Evolutionary conservation across 257 asterid species (phyloP).

Genomic region (Solanum etuberosum): DNA sequence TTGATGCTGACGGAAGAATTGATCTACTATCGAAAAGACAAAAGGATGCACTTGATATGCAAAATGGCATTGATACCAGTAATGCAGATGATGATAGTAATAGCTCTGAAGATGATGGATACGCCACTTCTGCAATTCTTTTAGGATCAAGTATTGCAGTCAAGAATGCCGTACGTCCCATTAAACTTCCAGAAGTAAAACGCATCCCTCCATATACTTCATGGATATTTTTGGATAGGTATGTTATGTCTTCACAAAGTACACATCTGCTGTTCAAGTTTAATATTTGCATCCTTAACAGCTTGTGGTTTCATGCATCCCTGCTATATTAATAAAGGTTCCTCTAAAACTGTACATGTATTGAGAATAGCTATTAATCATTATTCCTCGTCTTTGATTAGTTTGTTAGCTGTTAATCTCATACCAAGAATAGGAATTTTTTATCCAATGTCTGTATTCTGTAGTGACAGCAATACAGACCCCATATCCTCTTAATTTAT

Average conservation of each 20-base stretch:
- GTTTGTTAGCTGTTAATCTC: background rate
- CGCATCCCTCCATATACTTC: slow-evolving; percentile 76
- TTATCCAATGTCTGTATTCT: background rate
- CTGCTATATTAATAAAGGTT: background rate
- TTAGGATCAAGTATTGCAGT: slow-evolving; percentile 96
- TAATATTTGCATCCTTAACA: background rate
- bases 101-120: slow-evolving; percentile 81
- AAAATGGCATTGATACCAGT: slow-evolving; percentile 53
- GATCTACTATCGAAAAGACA: slow-evolving; percentile 80
- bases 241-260: slow-evolving; percentile 7
- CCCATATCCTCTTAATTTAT: background rate
- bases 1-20: slow-evolving; percentile 32
- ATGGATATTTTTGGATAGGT: slow-evolving; percentile 97
- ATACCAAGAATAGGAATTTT: background rate
- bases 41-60: slow-evolving; percentile 88
- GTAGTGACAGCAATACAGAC: background rate
- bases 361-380: background rate
- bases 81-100: slow-evolving; percentile 54
- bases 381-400: background rate
- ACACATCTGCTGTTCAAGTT: background rate
- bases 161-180: slow-evolving; percentile 94
- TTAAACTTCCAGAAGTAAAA: slow-evolving; percentile 66
- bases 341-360: background rate
- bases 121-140: slow-evolving; percentile 86
- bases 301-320: background rate